phyloP scores from a whole-genome alignment of 2,329 filamentous ascomycete genomes.

The Talaromyces islandicus region DNA sequence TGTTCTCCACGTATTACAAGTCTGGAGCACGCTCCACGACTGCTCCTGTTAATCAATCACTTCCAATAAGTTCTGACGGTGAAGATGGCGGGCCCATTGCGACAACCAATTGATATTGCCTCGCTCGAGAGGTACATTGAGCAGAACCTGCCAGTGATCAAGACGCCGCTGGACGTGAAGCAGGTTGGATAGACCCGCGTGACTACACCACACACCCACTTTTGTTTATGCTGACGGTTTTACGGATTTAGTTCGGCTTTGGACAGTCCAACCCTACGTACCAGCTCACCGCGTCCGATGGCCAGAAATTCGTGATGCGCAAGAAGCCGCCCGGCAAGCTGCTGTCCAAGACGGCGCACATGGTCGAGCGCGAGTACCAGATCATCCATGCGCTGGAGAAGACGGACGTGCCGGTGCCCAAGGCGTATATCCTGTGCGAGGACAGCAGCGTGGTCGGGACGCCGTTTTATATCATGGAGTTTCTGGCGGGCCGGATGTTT shows the following conservation, averaged over 20 bases:
- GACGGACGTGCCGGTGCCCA: constrained; percentile 81
- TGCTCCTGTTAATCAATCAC: neutral
- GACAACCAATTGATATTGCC: constrained; percentile 81
- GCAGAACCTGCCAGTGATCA: constrained; percentile 73
- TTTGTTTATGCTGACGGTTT: neutral
- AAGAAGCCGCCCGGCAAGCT: constrained; percentile 97
- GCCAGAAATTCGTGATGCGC: constrained; percentile 75
- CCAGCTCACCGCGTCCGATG: constrained; percentile 69
- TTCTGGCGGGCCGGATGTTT: constrained; percentile 87
- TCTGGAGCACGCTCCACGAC: neutral
- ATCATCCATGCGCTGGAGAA: constrained; percentile 75
- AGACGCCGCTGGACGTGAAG: constrained; percentile 77
- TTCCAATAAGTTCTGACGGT: neutral
- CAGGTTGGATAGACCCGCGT: constrained; percentile 54
- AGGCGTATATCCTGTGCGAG: constrained; percentile 77
- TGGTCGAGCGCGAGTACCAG: constrained; percentile 91
- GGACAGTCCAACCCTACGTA: constrained; percentile 98
- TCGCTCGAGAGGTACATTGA: constrained; percentile 74
- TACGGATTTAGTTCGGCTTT: constrained; percentile 72
- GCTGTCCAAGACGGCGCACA: constrained; percentile 87
- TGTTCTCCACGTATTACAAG: neutral
- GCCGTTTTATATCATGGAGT: constrained; percentile 96
- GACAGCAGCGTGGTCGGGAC: constrained; percentile 76
- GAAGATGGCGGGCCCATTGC: constrained; percentile 74
- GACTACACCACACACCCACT: too few relatives aligned